Base-by-base conservation (phyloP, 192 early-diverging fungal genomes). In the Coemansia sp. region DNA sequence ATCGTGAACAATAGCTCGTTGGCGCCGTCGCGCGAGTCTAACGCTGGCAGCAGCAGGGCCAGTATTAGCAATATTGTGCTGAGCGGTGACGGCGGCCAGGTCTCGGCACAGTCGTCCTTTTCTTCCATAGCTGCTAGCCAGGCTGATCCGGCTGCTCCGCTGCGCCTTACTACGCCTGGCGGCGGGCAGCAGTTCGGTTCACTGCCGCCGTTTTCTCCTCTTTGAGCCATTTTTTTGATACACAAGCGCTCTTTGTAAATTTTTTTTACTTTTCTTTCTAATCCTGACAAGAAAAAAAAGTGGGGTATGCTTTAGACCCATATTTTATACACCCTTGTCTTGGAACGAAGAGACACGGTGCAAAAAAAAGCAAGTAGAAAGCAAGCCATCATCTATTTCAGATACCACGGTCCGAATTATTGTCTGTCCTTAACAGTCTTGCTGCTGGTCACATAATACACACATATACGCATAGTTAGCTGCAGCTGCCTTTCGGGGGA, bases 101-200 rank as follows among this genome's bases (percentile, higher is more conserved):
- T 28, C 4, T 29, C 29, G 18, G 56, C 56, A 24, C 35, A 19
- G 25, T 25, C 39, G 39, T 42, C 39, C 8, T 42, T 42, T 42
- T 42, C 39, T 3, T 42, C 39, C 39, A 42, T 52, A 7, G 50
- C 50, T 25, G 22, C 48, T 23, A 42, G 48, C 16, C 39, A 42
- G 14, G 39, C 39, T 42, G 63, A 75, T 25, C 73, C 67, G 0
- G 14, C 73, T 7, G 63, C 67, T 2, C 73, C 63, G 0, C 51
- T 75, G 30, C 50, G 73, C 0, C 56, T 75, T 16, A 75, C 73
- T 0, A 24, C 64, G 22, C 73, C 73, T 14, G 72, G 66, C 6
- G 60, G 62, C 6, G 58, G 55, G 48, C 75, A 68, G 24, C 75
- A 71, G 27, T 78, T 68, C 49, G 75, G 69, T 0, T 78, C 75